Evolutionary conservation across 495 filamentous ascomycete genomes (phyloP).

Genomic region (Neurospora sp.): DNA sequence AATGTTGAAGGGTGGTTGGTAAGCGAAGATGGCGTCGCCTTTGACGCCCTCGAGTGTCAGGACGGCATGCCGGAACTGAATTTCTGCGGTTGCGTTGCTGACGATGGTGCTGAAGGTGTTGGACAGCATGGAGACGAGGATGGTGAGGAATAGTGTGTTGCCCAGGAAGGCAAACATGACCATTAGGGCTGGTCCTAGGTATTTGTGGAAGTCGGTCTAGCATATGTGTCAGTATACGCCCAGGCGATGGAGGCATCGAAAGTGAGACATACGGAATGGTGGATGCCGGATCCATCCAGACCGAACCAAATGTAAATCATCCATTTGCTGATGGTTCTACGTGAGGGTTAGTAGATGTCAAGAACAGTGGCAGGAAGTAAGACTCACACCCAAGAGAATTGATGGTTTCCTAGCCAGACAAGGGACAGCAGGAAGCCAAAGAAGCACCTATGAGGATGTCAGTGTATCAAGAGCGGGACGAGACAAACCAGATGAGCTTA

Average conservation of each 20-base stretch:
- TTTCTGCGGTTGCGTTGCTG: constrained; percentile 54
- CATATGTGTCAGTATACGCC: not conserved
- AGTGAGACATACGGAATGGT: constrained; percentile 38
- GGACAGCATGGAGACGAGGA: constrained; percentile 64
- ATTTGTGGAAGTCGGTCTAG: constrained; percentile 49
- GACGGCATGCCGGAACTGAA: constrained; percentile 60
- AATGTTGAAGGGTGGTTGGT: constrained; percentile 64
- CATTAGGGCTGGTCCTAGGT: constrained; percentile 60
- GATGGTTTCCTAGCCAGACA: constrained; percentile 48
- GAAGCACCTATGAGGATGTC: constrained; percentile 38
- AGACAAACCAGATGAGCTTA: not conserved
- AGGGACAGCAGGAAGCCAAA: constrained; percentile 62
- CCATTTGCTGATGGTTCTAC: constrained; percentile 59
- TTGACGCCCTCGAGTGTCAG: constrained; percentile 71
- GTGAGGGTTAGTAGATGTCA: not conserved
- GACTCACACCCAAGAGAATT: constrained; percentile 32
- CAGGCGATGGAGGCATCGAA: not conserved
- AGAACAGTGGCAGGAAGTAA: not conserved
- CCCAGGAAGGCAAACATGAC: constrained; percentile 62
- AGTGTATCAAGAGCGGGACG: not conserved
- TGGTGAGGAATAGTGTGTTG: constrained; percentile 67
- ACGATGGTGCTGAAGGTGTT: constrained; percentile 61
- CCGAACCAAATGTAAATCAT: constrained; percentile 80
- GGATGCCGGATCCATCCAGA: constrained; percentile 61
- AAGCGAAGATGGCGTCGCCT: constrained; percentile 61